Evolutionary conservation across 1,284 basidiomycete genomes (phyloP).

Genomic region (Irpex sp.): DNA sequence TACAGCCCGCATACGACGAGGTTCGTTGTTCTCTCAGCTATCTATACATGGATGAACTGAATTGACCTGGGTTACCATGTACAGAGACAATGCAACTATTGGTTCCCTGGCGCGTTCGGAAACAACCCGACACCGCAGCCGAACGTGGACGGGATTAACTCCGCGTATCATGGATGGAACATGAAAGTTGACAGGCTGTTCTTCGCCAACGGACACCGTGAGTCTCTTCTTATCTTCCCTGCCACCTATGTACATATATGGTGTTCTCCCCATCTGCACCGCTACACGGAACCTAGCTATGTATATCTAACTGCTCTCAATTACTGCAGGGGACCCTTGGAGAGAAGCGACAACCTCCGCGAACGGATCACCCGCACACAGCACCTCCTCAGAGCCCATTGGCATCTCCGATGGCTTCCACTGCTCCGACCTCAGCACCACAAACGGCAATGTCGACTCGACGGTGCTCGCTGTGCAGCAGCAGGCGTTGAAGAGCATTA

Average conservation of each 20-base stretch:
- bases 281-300: too few relatives aligned
- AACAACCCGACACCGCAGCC: constrained; percentile 29
- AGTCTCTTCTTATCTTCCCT: constrained; percentile 10
- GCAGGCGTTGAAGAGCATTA: constrained; percentile 39
- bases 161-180: constrained; percentile 58
- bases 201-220: constrained; percentile 57
- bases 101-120: constrained; percentile 55
- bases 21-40: constrained; percentile 29
- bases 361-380: constrained; percentile 40
- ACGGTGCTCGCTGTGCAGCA: constrained; percentile 53
- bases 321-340: constrained; percentile 66
- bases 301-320: not conserved
- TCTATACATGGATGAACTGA: not conserved
- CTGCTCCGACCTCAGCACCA: constrained; percentile 52
- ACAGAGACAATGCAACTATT: constrained; percentile 60
- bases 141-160: constrained; percentile 41
- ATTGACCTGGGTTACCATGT: not conserved
- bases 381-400: constrained; percentile 53
- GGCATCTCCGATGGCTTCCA: constrained; percentile 61
- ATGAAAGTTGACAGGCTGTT: constrained; percentile 54
- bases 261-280: too few relatives aligned
- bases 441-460: constrained; percentile 40
- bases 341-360: constrained; percentile 65
- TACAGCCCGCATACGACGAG: constrained; percentile 57
- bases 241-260: too few relatives aligned